These are phyloP conservation scores for Physcia stellaris DNA, from an alignment of 495 filamentous ascomycete genomes.

Conservation along the genomic window DNA sequence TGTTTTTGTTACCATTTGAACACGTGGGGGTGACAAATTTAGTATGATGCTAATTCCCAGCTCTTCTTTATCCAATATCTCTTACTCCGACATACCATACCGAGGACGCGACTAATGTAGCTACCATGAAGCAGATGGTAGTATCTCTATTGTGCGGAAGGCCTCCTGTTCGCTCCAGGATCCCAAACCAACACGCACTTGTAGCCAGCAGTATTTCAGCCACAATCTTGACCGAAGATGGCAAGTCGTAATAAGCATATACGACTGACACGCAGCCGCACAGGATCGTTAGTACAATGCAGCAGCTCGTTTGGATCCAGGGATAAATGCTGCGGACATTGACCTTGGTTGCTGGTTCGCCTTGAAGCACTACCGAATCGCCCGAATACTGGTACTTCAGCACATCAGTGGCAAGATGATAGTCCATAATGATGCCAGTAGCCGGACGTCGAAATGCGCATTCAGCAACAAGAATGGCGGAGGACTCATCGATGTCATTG, in stretches of 20 bases:
- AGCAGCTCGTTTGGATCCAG: neutral
- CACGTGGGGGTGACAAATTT: too few species aligned
- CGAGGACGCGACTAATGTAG: neutral
- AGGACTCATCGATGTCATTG: neutral
- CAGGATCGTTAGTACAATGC: neutral
- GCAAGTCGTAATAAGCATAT: neutral
- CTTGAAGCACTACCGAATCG: neutral
- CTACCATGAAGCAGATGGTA: neutral
- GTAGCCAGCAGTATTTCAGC: neutral
- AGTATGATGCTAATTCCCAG: neutral
- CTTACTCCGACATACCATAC: neutral
- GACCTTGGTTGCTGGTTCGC: neutral
- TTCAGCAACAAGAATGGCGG: neutral
- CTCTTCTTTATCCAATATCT: neutral
- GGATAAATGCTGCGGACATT: neutral
- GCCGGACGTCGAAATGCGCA: neutral
- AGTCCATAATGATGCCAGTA: neutral
- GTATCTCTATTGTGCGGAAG: neutral
- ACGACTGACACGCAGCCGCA: neutral
- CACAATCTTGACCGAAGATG: neutral
- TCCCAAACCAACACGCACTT: neutral
- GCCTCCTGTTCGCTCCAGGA: neutral
- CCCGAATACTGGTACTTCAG: neutral
- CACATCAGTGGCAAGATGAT: neutral
- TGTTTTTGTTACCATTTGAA: too few species aligned